Percentiles rank a stretch among this genome's conserved stretches.
These are phyloP conservation scores for Linnemannia schmuckeri DNA, from an alignment of 192 early-diverging fungal species.

Conservation along the genomic window DNA sequence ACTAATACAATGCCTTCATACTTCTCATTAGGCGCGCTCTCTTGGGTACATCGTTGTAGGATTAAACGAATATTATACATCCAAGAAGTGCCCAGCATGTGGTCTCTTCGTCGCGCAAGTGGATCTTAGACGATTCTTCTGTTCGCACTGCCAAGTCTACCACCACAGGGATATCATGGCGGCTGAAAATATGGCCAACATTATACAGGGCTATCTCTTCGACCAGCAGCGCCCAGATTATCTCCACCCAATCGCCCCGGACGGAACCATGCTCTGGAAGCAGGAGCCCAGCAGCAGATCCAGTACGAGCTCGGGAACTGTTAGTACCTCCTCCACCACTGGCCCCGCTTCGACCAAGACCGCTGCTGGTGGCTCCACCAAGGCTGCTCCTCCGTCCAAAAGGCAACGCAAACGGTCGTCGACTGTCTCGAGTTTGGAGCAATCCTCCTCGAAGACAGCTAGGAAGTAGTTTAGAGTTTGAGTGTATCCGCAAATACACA, in stretches of 20 bases:
- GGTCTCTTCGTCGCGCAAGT: background rate
- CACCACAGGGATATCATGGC: background rate
- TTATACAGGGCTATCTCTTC: background rate
- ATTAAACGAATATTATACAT: background rate
- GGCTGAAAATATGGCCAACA: conserved; percentile 18
- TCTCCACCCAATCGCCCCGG: background rate
- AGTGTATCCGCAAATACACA: too few relatives aligned
- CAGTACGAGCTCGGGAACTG: too few relatives aligned
- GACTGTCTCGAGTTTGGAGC: too few relatives aligned
- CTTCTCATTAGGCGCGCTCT: background rate
- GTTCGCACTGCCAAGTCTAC: background rate
- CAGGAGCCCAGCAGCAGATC: background rate
- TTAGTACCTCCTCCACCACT: too few relatives aligned
- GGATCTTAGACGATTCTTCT: background rate
- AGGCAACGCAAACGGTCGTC: too few relatives aligned
- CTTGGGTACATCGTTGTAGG: conserved; percentile 2
- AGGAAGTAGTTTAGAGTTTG: too few relatives aligned
- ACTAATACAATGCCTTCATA: too few relatives aligned
- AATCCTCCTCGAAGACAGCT: too few relatives aligned
- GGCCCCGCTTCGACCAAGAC: too few relatives aligned
- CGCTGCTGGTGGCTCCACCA: too few relatives aligned
- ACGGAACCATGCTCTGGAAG: background rate
- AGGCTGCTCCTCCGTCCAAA: too few relatives aligned
- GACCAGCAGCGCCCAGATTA: background rate
- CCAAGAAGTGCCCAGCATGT: conserved; percentile 6